Evolutionary conservation across 805 yeast genomes (phyloP).

Genomic region (Yarrowia phangngaensis): DNA sequence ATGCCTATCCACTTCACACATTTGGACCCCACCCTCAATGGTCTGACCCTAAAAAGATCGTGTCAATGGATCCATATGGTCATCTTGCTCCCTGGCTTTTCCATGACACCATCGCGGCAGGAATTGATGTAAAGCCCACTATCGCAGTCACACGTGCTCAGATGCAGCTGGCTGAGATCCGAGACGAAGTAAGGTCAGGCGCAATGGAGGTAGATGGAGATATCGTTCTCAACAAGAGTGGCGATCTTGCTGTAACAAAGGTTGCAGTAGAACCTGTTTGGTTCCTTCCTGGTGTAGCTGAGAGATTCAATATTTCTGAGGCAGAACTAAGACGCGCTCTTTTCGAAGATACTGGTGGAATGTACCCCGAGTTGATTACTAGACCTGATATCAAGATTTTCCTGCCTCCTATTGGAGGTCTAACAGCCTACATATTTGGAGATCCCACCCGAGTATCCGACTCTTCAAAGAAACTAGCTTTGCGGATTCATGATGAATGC

Average conservation of each 20-base stretch:
- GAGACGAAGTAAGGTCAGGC: constrained; percentile 53
- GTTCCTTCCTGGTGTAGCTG: constrained; percentile 66
- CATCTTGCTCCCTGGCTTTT: constrained; percentile 62
- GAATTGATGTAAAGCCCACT: constrained; percentile 59
- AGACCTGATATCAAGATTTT: constrained; percentile 65
- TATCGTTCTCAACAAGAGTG: constrained; percentile 54
- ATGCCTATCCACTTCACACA: constrained; percentile 58
- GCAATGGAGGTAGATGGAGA: constrained; percentile 56
- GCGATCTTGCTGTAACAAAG: constrained; percentile 60
- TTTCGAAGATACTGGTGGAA: constrained; percentile 67
- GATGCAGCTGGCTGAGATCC: constrained; percentile 56
- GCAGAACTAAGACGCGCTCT: constrained; percentile 54
- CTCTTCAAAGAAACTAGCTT: constrained; percentile 49
- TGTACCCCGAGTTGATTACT: constrained; percentile 65
- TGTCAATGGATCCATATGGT: constrained; percentile 64
- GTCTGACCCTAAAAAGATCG: constrained; percentile 55
- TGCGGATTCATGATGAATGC: constrained; percentile 66
- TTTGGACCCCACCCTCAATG: constrained; percentile 56
- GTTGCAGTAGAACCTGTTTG: constrained; percentile 70
- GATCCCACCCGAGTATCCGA: constrained; percentile 54
- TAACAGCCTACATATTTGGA: constrained; percentile 64
- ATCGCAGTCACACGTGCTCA: constrained; percentile 66
- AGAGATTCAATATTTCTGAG: constrained; percentile 57
- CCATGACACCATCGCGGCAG: constrained; percentile 46
- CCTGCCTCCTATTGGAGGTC: constrained; percentile 66